These are phyloP conservation scores for Grifola frondosa DNA, from an alignment of 1,284 basidiomycete genomes.

Conservation along the genomic window DNA sequence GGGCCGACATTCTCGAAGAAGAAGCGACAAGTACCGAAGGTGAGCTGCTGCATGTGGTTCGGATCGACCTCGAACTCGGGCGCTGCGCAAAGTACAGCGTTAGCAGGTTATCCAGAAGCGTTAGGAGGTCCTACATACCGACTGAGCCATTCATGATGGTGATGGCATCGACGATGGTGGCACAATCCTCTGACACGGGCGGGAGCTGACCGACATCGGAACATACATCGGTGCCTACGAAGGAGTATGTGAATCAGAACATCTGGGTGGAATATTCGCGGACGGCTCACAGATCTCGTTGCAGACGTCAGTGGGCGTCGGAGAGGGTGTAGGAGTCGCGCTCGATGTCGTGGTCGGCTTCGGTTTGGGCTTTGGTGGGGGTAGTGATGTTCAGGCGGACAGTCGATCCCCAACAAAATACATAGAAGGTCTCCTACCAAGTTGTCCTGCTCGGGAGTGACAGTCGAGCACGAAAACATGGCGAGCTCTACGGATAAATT, in stretches of 20 bases:
- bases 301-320: conserved; percentile 14
- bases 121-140: not conserved
- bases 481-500: conserved; percentile 14
- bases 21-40: conserved; percentile 26
- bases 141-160: conserved; percentile 23
- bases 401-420: not conserved
- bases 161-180: conserved; percentile 19
- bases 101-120: not conserved
- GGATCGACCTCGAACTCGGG: conserved; percentile 20
- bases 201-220: conserved; percentile 17
- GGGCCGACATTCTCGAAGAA: conserved; percentile 25
- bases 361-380: too few relatives aligned
- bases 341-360: conserved; percentile 4
- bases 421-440: not conserved
- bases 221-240: conserved; percentile 19
- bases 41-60: conserved; percentile 22
- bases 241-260: not conserved
- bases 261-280: too few relatives aligned
- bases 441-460: not conserved
- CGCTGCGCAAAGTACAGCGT: conserved; percentile 6
- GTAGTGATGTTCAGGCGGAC: not conserved
- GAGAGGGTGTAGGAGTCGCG: conserved; percentile 1
- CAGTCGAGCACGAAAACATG: conserved; percentile 15
- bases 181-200: conserved; percentile 21
- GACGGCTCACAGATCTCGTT: conserved; percentile 15